phyloP scores from a whole-genome alignment of 768 basidiomycete genomes.

The Phanerochaete carnosa region DNA sequence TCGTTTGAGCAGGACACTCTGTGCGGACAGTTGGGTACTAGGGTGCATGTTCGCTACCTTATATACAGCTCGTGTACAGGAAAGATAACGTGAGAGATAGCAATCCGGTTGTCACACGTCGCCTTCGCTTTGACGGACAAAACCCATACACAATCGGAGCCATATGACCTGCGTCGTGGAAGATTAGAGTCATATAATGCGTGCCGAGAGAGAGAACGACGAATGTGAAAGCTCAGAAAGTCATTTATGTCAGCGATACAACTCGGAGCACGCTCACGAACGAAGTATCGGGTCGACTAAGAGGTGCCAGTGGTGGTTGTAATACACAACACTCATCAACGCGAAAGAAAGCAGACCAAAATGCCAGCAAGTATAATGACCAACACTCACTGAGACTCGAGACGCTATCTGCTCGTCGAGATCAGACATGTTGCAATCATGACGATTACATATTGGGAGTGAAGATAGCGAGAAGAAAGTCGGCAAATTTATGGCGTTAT shows the following conservation, averaged over 20 bases:
- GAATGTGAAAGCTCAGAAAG: conserved; percentile 39
- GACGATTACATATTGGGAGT: not conserved
- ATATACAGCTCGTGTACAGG: not conserved
- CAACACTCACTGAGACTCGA: not conserved
- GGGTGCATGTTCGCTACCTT: not conserved
- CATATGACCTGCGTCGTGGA: not conserved
- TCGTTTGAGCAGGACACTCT: not conserved
- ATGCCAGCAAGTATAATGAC: not conserved
- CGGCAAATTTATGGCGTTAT: not conserved
- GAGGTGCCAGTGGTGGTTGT: conserved; percentile 82
- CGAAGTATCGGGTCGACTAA: conserved; percentile 74
- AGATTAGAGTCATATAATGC: not conserved
- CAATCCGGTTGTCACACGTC: not conserved
- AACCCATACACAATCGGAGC: not conserved
- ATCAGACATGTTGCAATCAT: not conserved
- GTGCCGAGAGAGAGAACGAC: not conserved
- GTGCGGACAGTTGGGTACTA: not conserved
- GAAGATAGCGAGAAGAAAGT: not conserved
- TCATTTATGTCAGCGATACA: conserved; percentile 79
- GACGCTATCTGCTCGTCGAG: conserved; percentile 16
- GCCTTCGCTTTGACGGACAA: not conserved
- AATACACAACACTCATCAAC: conserved; percentile 80
- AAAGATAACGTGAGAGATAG: conserved; percentile 2
- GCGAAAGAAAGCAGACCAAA: conserved; percentile 23
- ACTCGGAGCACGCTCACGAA: conserved; percentile 31